Percentiles rank a stretch among this genome's conserved stretches.
Conservation (phyloP, 176 grass and related monocot species). For the Carex littledalei region DNA sequence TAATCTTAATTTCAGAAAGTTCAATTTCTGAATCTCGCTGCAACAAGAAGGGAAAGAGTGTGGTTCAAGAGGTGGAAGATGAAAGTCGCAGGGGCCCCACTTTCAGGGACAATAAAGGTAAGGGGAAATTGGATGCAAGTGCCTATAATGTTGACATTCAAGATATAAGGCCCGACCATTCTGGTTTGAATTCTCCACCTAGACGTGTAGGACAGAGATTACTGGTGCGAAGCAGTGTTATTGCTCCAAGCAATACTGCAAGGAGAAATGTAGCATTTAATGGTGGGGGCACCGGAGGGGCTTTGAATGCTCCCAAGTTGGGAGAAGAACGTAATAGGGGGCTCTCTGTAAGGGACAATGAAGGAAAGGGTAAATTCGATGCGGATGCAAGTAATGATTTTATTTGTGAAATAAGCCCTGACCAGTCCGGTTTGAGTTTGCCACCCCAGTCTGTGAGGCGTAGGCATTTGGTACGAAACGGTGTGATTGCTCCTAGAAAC, state of each 20-base stretch:
- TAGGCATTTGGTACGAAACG: constrained; percentile 16
- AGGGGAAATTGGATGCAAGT: constrained; percentile 2
- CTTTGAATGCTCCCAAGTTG: constrained; percentile 11
- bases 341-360: constrained; percentile 16
- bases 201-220: constrained; percentile 44
- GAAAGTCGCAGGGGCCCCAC: constrained; percentile 22
- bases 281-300: constrained; percentile 15
- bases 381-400: constrained; percentile 6
- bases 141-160: background rate
- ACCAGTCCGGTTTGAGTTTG: constrained; percentile 42
- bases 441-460: constrained; percentile 30
- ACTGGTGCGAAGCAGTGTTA: constrained; percentile 54
- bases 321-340: constrained; percentile 28
- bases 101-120: constrained; percentile 34
- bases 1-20: constrained; percentile 13
- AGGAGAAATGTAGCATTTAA: constrained; percentile 12
- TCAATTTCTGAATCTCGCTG: constrained; percentile 24
- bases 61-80: constrained; percentile 33
- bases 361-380: constrained; percentile 25
- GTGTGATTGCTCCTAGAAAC: constrained; percentile 27
- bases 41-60: constrained; percentile 30
- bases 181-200: constrained; percentile 27
- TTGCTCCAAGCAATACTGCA: constrained; percentile 53
- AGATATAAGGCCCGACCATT: constrained; percentile 19
- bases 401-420: constrained; percentile 25